Conservation (phyloP, 83 land plant genomes). For the Picea mariana region DNA sequence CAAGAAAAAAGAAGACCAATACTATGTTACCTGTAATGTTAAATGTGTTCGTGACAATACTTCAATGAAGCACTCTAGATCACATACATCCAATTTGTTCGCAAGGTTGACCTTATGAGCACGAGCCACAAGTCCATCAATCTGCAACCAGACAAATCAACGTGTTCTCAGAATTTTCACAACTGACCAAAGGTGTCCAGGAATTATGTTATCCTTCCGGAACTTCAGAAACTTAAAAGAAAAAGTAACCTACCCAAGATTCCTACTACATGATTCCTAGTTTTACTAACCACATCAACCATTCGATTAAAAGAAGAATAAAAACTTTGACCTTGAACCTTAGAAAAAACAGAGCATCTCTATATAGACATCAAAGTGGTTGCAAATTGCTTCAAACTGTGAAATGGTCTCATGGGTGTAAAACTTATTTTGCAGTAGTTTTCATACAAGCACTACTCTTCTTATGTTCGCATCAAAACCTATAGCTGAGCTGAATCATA, state of each 20-base stretch:
- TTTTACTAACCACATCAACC: not conserved
- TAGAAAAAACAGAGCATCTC: not conserved
- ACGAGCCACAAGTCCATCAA: conserved; percentile 64
- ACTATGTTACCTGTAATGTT: conserved; percentile 45
- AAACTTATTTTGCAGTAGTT: too few relatives aligned
- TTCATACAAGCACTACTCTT: too few relatives aligned
- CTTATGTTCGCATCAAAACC: too few relatives aligned
- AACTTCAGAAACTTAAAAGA: not conserved
- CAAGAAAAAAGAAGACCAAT: not conserved
- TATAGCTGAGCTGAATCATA: too few relatives aligned
- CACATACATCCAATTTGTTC: conserved; percentile 26
- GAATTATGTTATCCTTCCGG: not conserved
- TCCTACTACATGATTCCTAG: not conserved
- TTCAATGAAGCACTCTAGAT: conserved; percentile 45
- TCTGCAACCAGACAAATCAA: conserved; percentile 36
- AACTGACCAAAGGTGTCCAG: not conserved
- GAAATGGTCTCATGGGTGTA: not conserved
- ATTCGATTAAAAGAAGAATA: too few relatives aligned
- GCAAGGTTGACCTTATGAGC: conserved; percentile 24
- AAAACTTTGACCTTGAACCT: too few relatives aligned
- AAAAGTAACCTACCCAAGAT: not conserved
- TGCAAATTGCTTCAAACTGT: not conserved
- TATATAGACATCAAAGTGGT: not conserved
- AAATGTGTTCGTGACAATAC: conserved; percentile 38
- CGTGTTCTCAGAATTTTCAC: not conserved